Evolutionary conservation across 176 grass and related monocot genomes (phyloP), one percentile per base, ranked within the genome.

Genomic region (Urochloa ruziziensis): DNA sequence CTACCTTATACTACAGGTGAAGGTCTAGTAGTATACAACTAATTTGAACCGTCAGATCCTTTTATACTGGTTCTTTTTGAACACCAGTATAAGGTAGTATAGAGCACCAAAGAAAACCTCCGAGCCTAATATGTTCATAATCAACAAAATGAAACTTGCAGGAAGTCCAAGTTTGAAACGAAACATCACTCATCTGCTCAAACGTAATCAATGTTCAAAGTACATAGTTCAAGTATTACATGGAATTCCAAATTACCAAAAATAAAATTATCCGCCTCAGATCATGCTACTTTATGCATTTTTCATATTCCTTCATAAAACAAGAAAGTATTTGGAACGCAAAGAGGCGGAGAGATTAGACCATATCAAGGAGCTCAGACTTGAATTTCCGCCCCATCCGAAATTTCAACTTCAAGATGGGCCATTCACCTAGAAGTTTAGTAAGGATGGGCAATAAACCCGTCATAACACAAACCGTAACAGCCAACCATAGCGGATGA

Each of bases 371-470:
- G 48, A 74, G 29, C 11, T 56, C 48, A 1, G 30, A n/a, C 0
- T 36, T 53, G 10, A n/a, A 74, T 1, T 18, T 23, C 19, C 4
- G 10, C 6, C 71, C 71, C 42, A 79, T 9, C 11, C 12, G 7
- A 25, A 6, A 46, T n/a, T 13, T 53, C 12, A 71, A 25, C 12
- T 24, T 87, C 18, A 82, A 44, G 47, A 87, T 25, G 39, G 13
- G 66, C 84, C 77, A 86, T 37, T 73, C n/a, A 1, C 77, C 74
- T 1, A 86, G 53, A 3, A 73, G 3, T 0, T 64, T 35, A 14
- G 51, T 86, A 25, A 80, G 25, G 44, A 73, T 33, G 7, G 76
- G 84, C 18, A 81, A 11, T 6, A 70, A 40, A 37, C 32, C 1
- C 1, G 27, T 39, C 9, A 64, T 0, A 23, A 56, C 0, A 6